A percentile compares a stretch with the other conserved stretches of the same genome.
Conservation (phyloP, 2,329 filamentous ascomycete genomes). For the Phialophora chinensis region DNA sequence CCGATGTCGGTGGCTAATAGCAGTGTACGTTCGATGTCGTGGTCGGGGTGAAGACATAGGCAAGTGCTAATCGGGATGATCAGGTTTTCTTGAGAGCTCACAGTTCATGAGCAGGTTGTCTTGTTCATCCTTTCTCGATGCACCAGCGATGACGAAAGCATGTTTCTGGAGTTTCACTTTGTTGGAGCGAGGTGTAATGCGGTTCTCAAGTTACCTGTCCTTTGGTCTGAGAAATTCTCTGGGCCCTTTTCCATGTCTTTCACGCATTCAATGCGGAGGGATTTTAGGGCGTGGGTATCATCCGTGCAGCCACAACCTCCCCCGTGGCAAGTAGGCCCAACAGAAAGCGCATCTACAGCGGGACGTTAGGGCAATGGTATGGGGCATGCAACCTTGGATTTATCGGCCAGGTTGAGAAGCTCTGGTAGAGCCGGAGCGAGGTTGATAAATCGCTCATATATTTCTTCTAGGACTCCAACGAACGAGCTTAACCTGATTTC, state of each 20-base stretch:
- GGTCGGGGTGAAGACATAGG: slow-evolving; percentile 23
- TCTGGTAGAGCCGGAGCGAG: slow-evolving; percentile 15
- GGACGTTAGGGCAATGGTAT: neutral
- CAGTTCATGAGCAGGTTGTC: slow-evolving; percentile 30
- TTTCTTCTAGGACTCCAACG: slow-evolving; percentile 17
- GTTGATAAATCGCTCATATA: slow-evolving; percentile 30
- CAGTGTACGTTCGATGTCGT: slow-evolving; percentile 35
- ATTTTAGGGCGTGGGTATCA: slow-evolving; percentile 1
- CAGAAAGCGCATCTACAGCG: neutral
- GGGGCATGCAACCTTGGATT: neutral
- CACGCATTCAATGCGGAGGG: neutral
- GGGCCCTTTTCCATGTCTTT: neutral
- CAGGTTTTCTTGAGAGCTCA: slow-evolving; percentile 37
- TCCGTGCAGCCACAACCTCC: neutral
- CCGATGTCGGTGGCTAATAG: slow-evolving; percentile 48
- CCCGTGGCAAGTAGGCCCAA: neutral
- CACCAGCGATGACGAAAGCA: slow-evolving; percentile 23
- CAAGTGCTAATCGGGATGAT: slow-evolving; percentile 28
- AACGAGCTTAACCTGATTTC: slow-evolving; percentile 3
- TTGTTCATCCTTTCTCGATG: slow-evolving; percentile 12
- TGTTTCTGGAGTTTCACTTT: slow-evolving; percentile 15
- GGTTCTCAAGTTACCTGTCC: neutral
- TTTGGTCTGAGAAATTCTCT: neutral
- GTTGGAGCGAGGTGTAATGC: slow-evolving; percentile 22
- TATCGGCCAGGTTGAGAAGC: neutral